A percentile compares a stretch with the other conserved stretches of the same genome.
Conservation (phyloP, 2,329 filamentous ascomycete genomes). For the Lasiodiplodia sp. region DNA sequence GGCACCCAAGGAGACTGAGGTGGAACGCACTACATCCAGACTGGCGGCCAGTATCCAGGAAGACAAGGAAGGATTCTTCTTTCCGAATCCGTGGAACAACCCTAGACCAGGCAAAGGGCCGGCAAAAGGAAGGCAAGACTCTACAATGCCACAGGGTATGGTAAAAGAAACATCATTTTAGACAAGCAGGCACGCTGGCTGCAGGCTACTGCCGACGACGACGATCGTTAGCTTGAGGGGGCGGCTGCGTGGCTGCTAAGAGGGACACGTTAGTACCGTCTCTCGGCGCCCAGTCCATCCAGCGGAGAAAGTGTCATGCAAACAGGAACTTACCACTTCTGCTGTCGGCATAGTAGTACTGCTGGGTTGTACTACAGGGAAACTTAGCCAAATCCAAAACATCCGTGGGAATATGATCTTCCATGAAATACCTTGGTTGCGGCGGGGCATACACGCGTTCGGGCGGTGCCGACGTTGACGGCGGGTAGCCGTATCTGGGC, state of each 20-base stretch:
- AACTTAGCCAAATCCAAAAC: constrained; percentile 31
- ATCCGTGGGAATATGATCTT: constrained; percentile 29
- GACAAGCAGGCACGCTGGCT: constrained; percentile 14
- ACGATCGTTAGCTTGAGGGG: constrained; percentile 30
- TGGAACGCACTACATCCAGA: constrained; percentile 17
- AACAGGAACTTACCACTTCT: constrained; percentile 29
- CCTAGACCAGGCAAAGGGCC: constrained; percentile 22
- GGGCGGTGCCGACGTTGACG: constrained; percentile 35
- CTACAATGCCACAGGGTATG: constrained; percentile 28
- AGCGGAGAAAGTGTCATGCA: constrained; percentile 4
- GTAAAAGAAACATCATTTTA: constrained; percentile 28
- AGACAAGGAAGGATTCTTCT: constrained; percentile 10
- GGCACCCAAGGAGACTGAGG: constrained; percentile 19
- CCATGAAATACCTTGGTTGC: constrained; percentile 48
- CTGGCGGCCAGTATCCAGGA: constrained; percentile 19
- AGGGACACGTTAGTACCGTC: constrained; percentile 25
- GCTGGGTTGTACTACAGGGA: constrained; percentile 29
- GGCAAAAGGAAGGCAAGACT: constrained; percentile 23
- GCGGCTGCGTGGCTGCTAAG: constrained; percentile 30
- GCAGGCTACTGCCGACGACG: constrained; percentile 30
- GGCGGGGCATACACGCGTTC: constrained; percentile 30
- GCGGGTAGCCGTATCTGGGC: constrained; percentile 34
- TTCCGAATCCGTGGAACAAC: constrained; percentile 27
- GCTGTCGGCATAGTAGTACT: constrained; percentile 31
- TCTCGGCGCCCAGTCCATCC: constrained; percentile 16